A percentile compares a stretch with the other conserved stretches of the same genome.
Evolutionary conservation across 2,329 filamentous ascomycete species (phyloP).

Genomic region (Pseudogymnoascus sp.): DNA sequence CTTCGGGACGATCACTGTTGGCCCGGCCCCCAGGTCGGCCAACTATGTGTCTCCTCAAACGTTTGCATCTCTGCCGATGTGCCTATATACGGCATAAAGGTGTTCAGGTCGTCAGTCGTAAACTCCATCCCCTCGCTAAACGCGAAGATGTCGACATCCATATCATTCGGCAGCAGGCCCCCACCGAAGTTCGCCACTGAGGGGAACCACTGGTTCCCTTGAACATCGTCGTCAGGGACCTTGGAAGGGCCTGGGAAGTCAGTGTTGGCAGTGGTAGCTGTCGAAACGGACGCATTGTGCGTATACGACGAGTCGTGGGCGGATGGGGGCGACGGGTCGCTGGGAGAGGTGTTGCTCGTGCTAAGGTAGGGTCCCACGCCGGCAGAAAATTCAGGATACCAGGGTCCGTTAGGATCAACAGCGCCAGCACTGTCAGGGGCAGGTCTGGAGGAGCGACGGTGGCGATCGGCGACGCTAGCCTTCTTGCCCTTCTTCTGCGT

Average conservation of each 20-base stretch:
- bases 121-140: constrained; percentile 6
- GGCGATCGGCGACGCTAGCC: background rate
- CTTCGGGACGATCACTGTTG: background rate
- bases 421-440: background rate
- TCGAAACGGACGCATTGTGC: background rate
- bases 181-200: background rate
- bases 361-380: background rate
- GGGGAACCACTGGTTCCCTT: background rate
- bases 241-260: background rate
- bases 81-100: background rate
- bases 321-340: background rate
- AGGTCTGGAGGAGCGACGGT: background rate
- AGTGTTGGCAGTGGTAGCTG: background rate
- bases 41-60: background rate
- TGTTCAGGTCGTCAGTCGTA: background rate
- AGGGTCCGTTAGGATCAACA: background rate
- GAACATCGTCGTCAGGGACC: background rate
- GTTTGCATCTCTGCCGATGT: background rate
- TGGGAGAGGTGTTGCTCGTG: background rate
- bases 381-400: background rate
- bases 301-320: background rate
- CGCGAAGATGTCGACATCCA: constrained; percentile 3
- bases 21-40: background rate
- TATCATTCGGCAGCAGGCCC: background rate
- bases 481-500: background rate